These are phyloP conservation scores for Terana coerulea DNA, from an alignment of 768 basidiomycete genomes.

Conservation along the genomic window DNA sequence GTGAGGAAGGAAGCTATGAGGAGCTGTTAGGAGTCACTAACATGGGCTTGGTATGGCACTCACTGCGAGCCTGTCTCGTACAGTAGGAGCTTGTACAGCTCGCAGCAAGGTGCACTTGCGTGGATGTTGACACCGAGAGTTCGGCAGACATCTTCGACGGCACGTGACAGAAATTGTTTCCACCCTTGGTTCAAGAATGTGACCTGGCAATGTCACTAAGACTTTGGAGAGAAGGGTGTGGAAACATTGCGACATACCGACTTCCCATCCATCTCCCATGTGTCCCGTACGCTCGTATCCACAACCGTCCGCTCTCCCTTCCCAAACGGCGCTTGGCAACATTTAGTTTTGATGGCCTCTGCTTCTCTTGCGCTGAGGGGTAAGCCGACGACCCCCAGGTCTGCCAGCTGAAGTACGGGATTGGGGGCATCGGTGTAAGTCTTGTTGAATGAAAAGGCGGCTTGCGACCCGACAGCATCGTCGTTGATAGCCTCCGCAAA, in stretches of 20 bases:
- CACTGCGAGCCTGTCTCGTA: slow-evolving; percentile 50
- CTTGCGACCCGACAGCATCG: background rate
- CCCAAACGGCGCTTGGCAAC: slow-evolving; percentile 43
- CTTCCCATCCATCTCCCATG: slow-evolving; percentile 46
- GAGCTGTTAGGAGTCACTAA: background rate
- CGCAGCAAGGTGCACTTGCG: slow-evolving; percentile 29
- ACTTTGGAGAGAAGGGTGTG: background rate
- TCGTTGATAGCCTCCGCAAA: background rate
- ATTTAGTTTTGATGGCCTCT: slow-evolving; percentile 30
- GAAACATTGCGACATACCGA: slow-evolving; percentile 17
- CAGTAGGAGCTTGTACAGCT: slow-evolving; percentile 45
- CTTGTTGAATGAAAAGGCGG: slow-evolving; percentile 23
- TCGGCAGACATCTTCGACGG: slow-evolving; percentile 30
- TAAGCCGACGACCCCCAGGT: slow-evolving; percentile 39
- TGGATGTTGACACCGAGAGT: slow-evolving; percentile 37
- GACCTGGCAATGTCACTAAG: slow-evolving; percentile 20
- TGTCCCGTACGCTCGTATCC: slow-evolving; percentile 42
- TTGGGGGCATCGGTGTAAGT: slow-evolving; percentile 33
- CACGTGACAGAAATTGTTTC: slow-evolving; percentile 30
- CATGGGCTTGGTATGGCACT: slow-evolving; percentile 18
- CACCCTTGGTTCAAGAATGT: slow-evolving; percentile 40
- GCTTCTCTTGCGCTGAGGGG: slow-evolving; percentile 40
- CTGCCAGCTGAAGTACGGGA: slow-evolving; percentile 36
- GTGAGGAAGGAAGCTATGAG: slow-evolving; percentile 39
- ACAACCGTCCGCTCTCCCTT: slow-evolving; percentile 40